Base-by-base conservation (phyloP, 108 stramenopile genomes). In the Cyclotella atomus region DNA sequence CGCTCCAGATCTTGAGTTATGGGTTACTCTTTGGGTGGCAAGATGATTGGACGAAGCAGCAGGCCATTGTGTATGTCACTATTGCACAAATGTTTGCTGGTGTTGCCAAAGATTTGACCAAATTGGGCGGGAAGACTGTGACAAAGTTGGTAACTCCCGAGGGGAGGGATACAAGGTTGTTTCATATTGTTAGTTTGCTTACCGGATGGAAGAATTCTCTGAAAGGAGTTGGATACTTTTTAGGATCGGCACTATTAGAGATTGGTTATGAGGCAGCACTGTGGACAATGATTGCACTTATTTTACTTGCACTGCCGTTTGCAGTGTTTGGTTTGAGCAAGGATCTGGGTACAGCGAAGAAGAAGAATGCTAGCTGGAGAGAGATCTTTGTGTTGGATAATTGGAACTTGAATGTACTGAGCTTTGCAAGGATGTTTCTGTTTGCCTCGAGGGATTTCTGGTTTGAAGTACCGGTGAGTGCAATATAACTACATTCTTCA, bases 151-250 rank as follows among this genome's bases (percentile, higher is more conserved):
- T 97, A 8, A 97, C 97, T 12, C 94, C 94, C 20, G 95, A 96
- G 44, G 97, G 91, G 56, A 85, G 84, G 52, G 82, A 96, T 45
- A 95, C 92, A 3, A 83, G 87, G 35, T 69, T 97, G 19, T 97
- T 97, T 70, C 89, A 83, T 59, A 54, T 97, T 25, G 97, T 97
- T 0, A 89, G 87, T 29, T 69, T 96, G 59, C 76, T 97, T 17
- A 97, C 97, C 21, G 97, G 97, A 47, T 94, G 93, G 94, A 97
- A 97, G 68, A 97, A 97, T 79, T 91, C 92, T 32, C 81, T 97
- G 35, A 97, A 97, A 78, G 97, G 97, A 34, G 93, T 97, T 14
- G 96, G 96, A 34, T 94, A 94, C 55, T 92, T 97, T 65, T 57
- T 92, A 7, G 96, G 96, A 27, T 86, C 85, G 65, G 88, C 91